Evolutionary conservation across 768 basidiomycete genomes (phyloP).

Genomic region (Leccinum subtestaceum): DNA sequence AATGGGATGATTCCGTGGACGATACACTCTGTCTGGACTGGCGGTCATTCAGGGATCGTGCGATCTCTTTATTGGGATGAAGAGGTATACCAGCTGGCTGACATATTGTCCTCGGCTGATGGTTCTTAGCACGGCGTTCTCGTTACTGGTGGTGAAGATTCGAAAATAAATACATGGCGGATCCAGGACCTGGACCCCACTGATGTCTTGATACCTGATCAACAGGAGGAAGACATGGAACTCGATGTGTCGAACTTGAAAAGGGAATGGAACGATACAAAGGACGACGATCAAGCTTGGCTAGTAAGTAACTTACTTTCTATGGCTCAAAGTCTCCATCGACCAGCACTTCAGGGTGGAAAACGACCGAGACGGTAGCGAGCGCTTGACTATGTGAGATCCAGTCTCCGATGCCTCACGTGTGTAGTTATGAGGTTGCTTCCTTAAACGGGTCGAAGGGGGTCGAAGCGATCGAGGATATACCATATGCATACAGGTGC

Average conservation of each 20-base stretch:
- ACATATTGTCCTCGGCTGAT: neutral
- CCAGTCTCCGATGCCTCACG: neutral
- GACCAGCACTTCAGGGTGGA: slow-evolving; percentile 12
- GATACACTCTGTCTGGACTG: slow-evolving; percentile 50
- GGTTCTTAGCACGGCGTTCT: slow-evolving; percentile 38
- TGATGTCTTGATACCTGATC: neutral
- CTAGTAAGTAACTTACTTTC: slow-evolving; percentile 15
- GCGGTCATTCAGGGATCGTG: slow-evolving; percentile 55
- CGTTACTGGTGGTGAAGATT: slow-evolving; percentile 52
- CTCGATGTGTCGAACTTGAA: slow-evolving; percentile 13
- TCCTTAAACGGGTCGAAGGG: neutral
- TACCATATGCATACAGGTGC: slow-evolving; percentile 25
- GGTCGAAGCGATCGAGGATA: slow-evolving; percentile 12
- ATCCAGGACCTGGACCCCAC: slow-evolving; percentile 7
- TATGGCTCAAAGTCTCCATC: neutral
- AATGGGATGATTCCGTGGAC: slow-evolving; percentile 44
- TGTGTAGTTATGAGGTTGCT: neutral
- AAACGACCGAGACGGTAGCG: slow-evolving; percentile 22
- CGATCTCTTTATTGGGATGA: slow-evolving; percentile 58
- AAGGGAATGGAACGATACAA: slow-evolving; percentile 23
- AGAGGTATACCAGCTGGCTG: slow-evolving; percentile 31
- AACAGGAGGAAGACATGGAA: slow-evolving; percentile 15
- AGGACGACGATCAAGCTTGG: slow-evolving; percentile 7
- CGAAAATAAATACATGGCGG: slow-evolving; percentile 44
- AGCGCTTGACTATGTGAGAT: neutral